Conservation (phyloP, 1,139 yeast species). For the Pichia sp. region DNA sequence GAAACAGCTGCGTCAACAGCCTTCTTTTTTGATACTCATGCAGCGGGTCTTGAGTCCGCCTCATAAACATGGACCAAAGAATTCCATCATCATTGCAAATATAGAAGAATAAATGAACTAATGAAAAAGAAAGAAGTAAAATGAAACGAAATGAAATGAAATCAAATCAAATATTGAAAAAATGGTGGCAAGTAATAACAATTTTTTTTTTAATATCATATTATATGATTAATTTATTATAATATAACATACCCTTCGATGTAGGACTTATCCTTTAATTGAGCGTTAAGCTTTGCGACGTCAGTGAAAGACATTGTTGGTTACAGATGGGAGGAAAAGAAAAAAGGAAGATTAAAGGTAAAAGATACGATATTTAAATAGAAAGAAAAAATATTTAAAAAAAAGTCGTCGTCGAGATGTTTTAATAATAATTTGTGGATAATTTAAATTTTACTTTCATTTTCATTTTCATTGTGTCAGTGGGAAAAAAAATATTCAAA, state of each 20-base stretch:
- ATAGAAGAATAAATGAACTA: background rate
- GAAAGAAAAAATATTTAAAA: too few relatives aligned
- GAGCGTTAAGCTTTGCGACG: slow-evolving; percentile 76
- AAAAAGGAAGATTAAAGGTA: background rate
- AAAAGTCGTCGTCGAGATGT: too few relatives aligned
- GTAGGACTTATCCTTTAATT: slow-evolving; percentile 89
- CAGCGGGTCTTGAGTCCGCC: slow-evolving; percentile 92
- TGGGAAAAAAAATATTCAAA: too few relatives aligned
- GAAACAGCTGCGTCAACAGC: slow-evolving; percentile 20
- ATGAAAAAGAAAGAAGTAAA: slow-evolving; percentile 7
- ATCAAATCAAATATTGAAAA: background rate
- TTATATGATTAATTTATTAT: background rate
- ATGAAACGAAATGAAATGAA: background rate
- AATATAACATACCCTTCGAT: slow-evolving; percentile 73
- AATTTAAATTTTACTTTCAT: too few relatives aligned
- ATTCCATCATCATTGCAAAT: slow-evolving; percentile 57
- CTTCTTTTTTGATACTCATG: slow-evolving; percentile 60
- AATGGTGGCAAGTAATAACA: background rate
- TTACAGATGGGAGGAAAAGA: slow-evolving; percentile 5
- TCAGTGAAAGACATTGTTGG: slow-evolving; percentile 64
- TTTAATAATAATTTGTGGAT: too few relatives aligned
- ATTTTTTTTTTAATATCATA: too few relatives aligned
- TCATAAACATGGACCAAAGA: slow-evolving; percentile 92
- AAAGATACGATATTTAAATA: background rate
- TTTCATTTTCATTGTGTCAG: too few relatives aligned